These are phyloP conservation scores for Cryptosporidium parvum DNA, from an alignment of 169 alveolate species.

Conservation along the genomic window DNA sequence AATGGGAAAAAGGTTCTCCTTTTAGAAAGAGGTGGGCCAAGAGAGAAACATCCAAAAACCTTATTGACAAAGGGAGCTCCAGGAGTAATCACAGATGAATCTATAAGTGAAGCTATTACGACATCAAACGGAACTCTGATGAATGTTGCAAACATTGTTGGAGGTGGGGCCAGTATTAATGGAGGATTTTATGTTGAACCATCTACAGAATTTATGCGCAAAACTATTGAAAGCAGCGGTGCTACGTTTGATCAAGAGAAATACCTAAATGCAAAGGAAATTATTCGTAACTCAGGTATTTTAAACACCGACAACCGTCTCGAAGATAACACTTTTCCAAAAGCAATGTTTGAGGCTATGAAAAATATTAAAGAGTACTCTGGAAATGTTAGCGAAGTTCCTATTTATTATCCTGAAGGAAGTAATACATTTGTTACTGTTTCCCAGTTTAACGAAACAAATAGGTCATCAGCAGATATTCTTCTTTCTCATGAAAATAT, in stretches of 20 bases:
- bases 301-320: conserved; percentile 26
- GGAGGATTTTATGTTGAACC: conserved; percentile 75
- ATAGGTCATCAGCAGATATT: conserved; percentile 59
- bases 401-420: conserved; percentile 37
- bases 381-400: conserved; percentile 24
- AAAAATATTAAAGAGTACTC: conserved; percentile 32
- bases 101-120: conserved; percentile 72
- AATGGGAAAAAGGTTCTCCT: conserved; percentile 66
- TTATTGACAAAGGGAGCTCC: conserved; percentile 61
- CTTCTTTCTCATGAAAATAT: conserved; percentile 69
- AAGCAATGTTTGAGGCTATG: conserved; percentile 45
- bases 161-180: conserved; percentile 75
- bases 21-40: conserved; percentile 71
- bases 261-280: conserved; percentile 44
- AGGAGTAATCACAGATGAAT: conserved; percentile 65
- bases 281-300: conserved; percentile 48
- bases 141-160: conserved; percentile 71
- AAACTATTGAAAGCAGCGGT: conserved; percentile 67
- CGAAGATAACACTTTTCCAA: conserved; percentile 22
- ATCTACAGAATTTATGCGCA: conserved; percentile 51
- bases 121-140: conserved; percentile 68
- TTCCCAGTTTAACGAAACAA: conserved; percentile 59
- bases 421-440: conserved; percentile 55
- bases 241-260: conserved; percentile 43
- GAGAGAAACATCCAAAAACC: conserved; percentile 60